Base-by-base conservation (phyloP, 2,329 filamentous ascomycete genomes). In the Alternaria ventricosa region DNA sequence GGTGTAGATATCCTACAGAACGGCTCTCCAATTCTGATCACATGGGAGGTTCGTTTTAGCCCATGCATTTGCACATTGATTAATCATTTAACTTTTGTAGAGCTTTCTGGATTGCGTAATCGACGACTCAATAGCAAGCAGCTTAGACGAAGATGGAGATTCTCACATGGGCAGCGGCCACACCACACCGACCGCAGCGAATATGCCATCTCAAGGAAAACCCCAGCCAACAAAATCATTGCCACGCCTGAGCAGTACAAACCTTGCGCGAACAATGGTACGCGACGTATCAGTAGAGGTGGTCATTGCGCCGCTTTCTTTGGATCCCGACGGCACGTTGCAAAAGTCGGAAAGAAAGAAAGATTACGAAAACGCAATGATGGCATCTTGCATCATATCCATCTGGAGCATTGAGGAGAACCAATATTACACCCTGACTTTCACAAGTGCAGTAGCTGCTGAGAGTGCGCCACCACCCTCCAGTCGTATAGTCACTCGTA, bases 351-450 rank as follows among this genome's bases (percentile, higher is more conserved):
- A 73, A 33, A 66, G 56, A 54, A 71, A 61, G 41, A 50, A 44
- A 9, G 58, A 70, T 6, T 65, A 70, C 27, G 60, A 68, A 9
- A 60, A 73, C 30, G 80, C 84, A 30, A 78, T 88, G 0, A 87
- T 87, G 66, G 89, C 91, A 22, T 90, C 90, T 67, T 92, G 94
- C 89, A 92, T 93, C 50, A 87, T 94, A 22, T 91, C 89, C 1
- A 87, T 92, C 7, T 94, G 91, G 89, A 83, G 87, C n/a, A 87
- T 91, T 43, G 87, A 91, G 45, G 84, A 86, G 20, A 86, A 89
- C 68, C 87, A 85, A 10, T 93, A 90, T 78, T 94, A 89, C 74
- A 93, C 90, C 2, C 81, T 94, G 61, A 92, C 90, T 0, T 94
- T 94, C 64, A 94, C 91, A 11, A 89, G 85, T 64, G 85, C 87